A percentile compares a stretch with the other conserved stretches of the same genome.
These are phyloP conservation scores for Bipolaris oryzae DNA, from an alignment of 2,329 filamentous ascomycete species.

Conservation along the genomic window DNA sequence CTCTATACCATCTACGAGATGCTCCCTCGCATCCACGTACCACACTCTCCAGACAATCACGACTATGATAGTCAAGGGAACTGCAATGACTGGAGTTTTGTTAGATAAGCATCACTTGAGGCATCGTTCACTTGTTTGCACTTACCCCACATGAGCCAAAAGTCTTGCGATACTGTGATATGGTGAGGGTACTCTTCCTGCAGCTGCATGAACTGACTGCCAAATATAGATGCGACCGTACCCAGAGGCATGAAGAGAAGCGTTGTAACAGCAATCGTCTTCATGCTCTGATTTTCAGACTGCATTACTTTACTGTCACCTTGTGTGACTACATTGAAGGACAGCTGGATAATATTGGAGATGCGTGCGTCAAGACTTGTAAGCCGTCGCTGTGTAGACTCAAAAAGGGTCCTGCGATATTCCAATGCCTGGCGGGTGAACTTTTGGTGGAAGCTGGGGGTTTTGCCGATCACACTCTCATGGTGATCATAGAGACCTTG, in stretches of 20 bases:
- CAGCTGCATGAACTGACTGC: conserved; percentile 38
- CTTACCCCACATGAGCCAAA: conserved; percentile 38
- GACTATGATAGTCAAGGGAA: conserved; percentile 32
- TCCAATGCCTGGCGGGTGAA: conserved; percentile 29
- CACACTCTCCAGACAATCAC: conserved; percentile 24
- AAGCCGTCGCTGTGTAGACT: conserved; percentile 44
- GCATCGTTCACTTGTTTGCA: neutral
- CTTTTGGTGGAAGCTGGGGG: conserved; percentile 11
- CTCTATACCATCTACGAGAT: conserved; percentile 15
- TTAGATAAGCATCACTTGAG: neutral
- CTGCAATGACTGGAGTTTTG: conserved; percentile 20
- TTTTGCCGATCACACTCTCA: conserved; percentile 4
- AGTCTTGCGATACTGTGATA: conserved; percentile 34
- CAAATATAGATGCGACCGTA: conserved; percentile 40
- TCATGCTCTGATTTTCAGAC: conserved; percentile 52
- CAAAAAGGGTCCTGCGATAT: conserved; percentile 42
- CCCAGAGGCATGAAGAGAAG: conserved; percentile 53
- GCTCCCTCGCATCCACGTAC: conserved; percentile 28
- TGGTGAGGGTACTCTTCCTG: conserved; percentile 26
- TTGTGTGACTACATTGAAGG: conserved; percentile 51
- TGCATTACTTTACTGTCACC: conserved; percentile 46
- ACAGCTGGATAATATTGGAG: conserved; percentile 48
- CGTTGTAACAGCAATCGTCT: conserved; percentile 54
- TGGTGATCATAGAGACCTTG: conserved; percentile 33
- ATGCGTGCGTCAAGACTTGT: conserved; percentile 46